These are phyloP conservation scores for Prunus padus DNA, from an alignment of 306 rosid genomes.

Conservation along the genomic window DNA sequence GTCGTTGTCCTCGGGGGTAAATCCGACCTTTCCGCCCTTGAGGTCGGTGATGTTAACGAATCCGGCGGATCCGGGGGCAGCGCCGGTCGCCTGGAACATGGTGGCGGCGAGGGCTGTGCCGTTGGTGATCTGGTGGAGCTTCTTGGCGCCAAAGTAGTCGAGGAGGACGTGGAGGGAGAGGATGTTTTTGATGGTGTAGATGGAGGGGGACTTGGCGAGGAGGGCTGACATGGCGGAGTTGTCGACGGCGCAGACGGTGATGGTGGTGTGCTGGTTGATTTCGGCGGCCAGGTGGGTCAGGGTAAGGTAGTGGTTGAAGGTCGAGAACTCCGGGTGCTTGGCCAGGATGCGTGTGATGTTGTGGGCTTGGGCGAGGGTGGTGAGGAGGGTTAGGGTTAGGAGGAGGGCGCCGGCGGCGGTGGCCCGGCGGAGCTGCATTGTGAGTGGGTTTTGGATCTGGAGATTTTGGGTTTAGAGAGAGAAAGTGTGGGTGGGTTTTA, in stretches of 20 bases:
- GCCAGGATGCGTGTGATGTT: constrained; percentile 61
- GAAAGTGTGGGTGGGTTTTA: neutral
- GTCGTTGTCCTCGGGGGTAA: constrained; percentile 56
- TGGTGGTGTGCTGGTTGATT: constrained; percentile 61
- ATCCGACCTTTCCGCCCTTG: constrained; percentile 77
- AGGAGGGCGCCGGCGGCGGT: constrained; percentile 7
- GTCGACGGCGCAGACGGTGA: constrained; percentile 84
- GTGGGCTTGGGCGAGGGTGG: constrained; percentile 41
- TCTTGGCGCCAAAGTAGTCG: constrained; percentile 88
- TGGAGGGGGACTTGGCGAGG: constrained; percentile 48
- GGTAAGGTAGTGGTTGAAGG: constrained; percentile 78
- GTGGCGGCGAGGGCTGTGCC: constrained; percentile 90
- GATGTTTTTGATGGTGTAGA: constrained; percentile 68
- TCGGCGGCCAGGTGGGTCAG: constrained; percentile 71
- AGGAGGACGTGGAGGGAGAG: constrained; percentile 89
- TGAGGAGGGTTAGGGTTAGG: constrained; percentile 22
- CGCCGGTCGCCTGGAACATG: constrained; percentile 79
- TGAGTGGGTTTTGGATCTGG: neutral
- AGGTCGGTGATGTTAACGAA: constrained; percentile 87
- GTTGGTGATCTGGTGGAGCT: constrained; percentile 96
- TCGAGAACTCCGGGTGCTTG: constrained; percentile 67
- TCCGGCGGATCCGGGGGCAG: constrained; percentile 77
- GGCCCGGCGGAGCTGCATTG: constrained; percentile 41
- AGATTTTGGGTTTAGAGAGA: neutral
- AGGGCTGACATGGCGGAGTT: constrained; percentile 76